phyloP scores from a whole-genome alignment of 2,329 filamentous ascomycete genomes.

The Trichoderma endophyticum region DNA sequence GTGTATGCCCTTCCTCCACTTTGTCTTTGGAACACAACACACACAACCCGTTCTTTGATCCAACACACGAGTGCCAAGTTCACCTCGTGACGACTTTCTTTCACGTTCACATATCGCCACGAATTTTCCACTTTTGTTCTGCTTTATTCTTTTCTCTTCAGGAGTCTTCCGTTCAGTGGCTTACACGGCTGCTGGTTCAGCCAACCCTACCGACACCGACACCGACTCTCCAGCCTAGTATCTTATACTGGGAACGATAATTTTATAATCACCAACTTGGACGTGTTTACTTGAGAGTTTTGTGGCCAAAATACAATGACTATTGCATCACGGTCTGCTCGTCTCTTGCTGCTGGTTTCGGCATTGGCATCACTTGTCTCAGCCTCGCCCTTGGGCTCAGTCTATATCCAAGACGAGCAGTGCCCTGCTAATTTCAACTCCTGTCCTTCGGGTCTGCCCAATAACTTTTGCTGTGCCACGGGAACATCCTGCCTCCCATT shows the following conservation, averaged over 20 bases:
- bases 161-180: neutral
- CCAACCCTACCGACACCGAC: neutral
- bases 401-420: constrained; percentile 42
- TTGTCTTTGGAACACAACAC: constrained; percentile 3
- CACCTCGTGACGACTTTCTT: constrained; percentile 1
- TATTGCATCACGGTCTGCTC: neutral
- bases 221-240: neutral
- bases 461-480: constrained; percentile 63
- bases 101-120: neutral
- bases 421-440: constrained; percentile 52
- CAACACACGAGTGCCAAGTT: neutral
- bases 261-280: neutral
- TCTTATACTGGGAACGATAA: neutral
- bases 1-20: neutral
- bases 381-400: constrained; percentile 28
- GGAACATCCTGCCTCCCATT: constrained; percentile 56
- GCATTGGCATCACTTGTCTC: constrained; percentile 15
- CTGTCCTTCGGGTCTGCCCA: constrained; percentile 57
- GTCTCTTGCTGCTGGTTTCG: constrained; percentile 19
- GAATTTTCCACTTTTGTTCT: neutral
- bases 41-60: constrained; percentile 13
- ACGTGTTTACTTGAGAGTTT: neutral
- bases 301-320: neutral
- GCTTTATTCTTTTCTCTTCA: neutral
- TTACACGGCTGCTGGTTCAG: neutral